A percentile compares a stretch with the other conserved stretches of the same genome.
Conservation (phyloP, 2,329 filamentous ascomycete genomes). For the Fusarium paranaense region DNA sequence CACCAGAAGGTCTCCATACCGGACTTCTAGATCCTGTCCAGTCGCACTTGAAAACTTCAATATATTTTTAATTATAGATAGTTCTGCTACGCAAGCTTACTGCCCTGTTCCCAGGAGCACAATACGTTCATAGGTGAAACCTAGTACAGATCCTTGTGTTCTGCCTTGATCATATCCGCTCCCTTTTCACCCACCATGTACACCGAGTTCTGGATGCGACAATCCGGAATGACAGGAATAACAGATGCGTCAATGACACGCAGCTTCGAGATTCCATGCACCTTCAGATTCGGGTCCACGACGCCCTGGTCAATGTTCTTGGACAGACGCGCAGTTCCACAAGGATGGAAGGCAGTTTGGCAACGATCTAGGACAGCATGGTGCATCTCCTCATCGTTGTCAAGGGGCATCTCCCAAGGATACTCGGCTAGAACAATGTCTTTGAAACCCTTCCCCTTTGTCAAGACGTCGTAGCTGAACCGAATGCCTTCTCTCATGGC, state of each 20-base stretch:
- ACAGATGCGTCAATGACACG: slow-evolving; percentile 32
- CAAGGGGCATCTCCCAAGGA: slow-evolving; percentile 69
- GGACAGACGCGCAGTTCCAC: slow-evolving; percentile 65
- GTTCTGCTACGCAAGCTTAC: not conserved
- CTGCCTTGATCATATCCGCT: slow-evolving; percentile 4
- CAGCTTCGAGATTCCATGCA: slow-evolving; percentile 30
- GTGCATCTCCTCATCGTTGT: slow-evolving; percentile 68
- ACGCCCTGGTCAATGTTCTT: slow-evolving; percentile 55
- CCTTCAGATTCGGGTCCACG: slow-evolving; percentile 21
- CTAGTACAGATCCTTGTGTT: not conserved
- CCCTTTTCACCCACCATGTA: slow-evolving; percentile 70
- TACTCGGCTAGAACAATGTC: slow-evolving; percentile 66
- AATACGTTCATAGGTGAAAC: not conserved
- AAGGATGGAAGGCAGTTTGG: slow-evolving; percentile 70
- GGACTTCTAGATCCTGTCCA: too few relatives aligned
- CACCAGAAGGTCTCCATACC: too few relatives aligned
- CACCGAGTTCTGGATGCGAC: slow-evolving; percentile 69
- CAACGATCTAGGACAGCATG: slow-evolving; percentile 66
- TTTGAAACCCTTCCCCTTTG: slow-evolving; percentile 66
- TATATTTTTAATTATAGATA: not conserved
- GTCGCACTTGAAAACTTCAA: too few relatives aligned
- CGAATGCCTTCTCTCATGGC: slow-evolving; percentile 70
- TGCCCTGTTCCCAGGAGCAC: not conserved
- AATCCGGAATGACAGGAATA: slow-evolving; percentile 67
- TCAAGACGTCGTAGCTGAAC: slow-evolving; percentile 67